These are phyloP conservation scores for Nicotiana benthamiana DNA, from an alignment of 257 asterid genomes.

Conservation along the genomic window DNA sequence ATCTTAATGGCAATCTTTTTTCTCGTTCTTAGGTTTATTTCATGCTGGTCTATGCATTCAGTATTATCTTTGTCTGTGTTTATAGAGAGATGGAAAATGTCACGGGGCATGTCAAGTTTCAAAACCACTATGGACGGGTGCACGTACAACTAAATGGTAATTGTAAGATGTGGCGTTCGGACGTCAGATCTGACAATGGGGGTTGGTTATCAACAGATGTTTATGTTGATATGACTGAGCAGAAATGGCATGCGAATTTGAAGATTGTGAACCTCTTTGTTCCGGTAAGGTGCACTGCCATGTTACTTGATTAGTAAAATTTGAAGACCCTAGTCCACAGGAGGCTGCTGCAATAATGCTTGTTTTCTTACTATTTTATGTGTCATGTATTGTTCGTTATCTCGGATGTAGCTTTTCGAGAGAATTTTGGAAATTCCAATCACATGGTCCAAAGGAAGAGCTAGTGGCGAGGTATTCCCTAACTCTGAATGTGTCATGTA, in stretches of 20 bases:
- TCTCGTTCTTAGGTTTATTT: not conserved
- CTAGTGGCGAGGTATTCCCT: slow-evolving; percentile 96
- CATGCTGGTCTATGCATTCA: slow-evolving; percentile 2
- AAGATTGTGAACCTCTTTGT: slow-evolving; percentile 79
- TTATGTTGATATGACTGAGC: slow-evolving; percentile 80
- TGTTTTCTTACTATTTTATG: not conserved
- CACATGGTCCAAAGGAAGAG: slow-evolving; percentile 93
- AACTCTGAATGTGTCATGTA: slow-evolving; percentile 12
- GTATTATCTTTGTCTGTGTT: slow-evolving; percentile 23
- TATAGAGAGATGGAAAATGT: slow-evolving; percentile 89
- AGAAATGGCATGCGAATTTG: slow-evolving; percentile 97
- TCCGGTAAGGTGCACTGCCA: slow-evolving; percentile 60
- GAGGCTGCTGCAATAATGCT: not conserved
- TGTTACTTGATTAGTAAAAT: slow-evolving; percentile 5
- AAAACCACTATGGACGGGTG: slow-evolving; percentile 75
- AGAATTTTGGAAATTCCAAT: slow-evolving; percentile 93
- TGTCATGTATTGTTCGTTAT: slow-evolving; percentile 11
- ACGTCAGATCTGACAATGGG: slow-evolving; percentile 69
- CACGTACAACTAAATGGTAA: slow-evolving; percentile 85
- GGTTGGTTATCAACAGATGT: slow-evolving; percentile 97
- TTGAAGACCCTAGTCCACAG: not conserved
- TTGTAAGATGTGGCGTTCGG: slow-evolving; percentile 95
- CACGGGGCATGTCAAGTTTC: slow-evolving; percentile 72
- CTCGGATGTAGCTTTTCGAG: slow-evolving; percentile 74
- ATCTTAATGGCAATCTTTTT: not conserved